Base-by-base conservation (phyloP, 768 basidiomycete genomes). In the Boletus insuetus region DNA sequence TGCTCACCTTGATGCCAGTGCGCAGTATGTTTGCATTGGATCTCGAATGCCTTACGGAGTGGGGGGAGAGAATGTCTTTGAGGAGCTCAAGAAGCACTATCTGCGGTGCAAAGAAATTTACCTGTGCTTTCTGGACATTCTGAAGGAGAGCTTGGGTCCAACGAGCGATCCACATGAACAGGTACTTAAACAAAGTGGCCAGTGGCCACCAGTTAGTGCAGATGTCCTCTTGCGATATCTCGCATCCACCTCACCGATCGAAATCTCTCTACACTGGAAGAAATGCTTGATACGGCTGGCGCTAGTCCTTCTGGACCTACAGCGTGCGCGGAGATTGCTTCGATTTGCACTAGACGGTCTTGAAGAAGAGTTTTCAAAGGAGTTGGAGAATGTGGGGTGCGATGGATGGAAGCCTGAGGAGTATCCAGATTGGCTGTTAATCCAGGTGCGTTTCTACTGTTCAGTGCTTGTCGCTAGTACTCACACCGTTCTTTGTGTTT, bases 381-480 rank as follows among this genome's bases (percentile, higher is more conserved):
- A 34, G 13, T 34, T 34, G 34, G 34, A 34, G 34, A 46, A 35
- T 2, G 46, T 22, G 32, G 34, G 46, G 3, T 46, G 46, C 7
- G 34, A 34, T 22, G 46, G 34, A 2, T 34, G 34, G 46, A 19
- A 22, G 14, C 11, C 34, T 8, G 32, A 53, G 31, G 37, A 43
- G 4, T 52, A 71, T 55, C 20, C 12, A 9, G 75, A 77, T 51
- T 79, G 77, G 78, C 61, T 77, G 32, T 22, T 46, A 32, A 35
- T 46, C 19, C 46, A 46, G 46, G 46, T 35, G 20, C 14, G 20
- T 35, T 24, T 38, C 2, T 20, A 0, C 3, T 26, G 14, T 20
- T 19, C 6, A 31, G 24, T 14, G 1, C 3, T 17, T 2, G 34
- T 12, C 1, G 31, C n/a, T 17, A n/a, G 7, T 34, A 34, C 11